Conservation (phyloP, 1,284 basidiomycete species). For the Volvariella surrecta region DNA sequence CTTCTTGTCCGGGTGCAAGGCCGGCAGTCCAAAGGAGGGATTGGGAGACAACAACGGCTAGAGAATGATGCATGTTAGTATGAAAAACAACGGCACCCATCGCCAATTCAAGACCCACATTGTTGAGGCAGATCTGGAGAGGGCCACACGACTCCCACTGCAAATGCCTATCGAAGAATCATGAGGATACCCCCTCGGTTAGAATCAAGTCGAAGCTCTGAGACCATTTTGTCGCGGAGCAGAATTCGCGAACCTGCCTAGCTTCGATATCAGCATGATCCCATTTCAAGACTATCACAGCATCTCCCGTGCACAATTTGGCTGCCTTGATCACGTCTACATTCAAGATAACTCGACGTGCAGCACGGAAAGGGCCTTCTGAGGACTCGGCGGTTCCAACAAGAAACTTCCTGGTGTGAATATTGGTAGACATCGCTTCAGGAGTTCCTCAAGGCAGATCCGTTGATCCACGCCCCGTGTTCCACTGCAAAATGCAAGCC, state of each 20-base stretch:
- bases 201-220: constrained; percentile 11
- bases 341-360: constrained; percentile 59
- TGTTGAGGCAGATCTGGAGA: constrained; percentile 48
- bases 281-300: constrained; percentile 44
- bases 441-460: constrained; percentile 2
- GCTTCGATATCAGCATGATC: constrained; percentile 28
- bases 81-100: neutral
- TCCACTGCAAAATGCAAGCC: constrained; percentile 6
- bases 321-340: constrained; percentile 53
- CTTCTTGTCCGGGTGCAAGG: constrained; percentile 36
- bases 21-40: constrained; percentile 54
- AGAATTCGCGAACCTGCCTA: constrained; percentile 13
- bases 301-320: constrained; percentile 65
- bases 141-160: constrained; percentile 66
- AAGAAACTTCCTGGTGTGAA: constrained; percentile 37
- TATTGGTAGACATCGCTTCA: constrained; percentile 20
- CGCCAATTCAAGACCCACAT: constrained; percentile 31
- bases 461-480: constrained; percentile 10
- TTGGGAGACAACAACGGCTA: constrained; percentile 46
- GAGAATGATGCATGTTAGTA: constrained; percentile 10
- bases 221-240: constrained; percentile 2
- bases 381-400: constrained; percentile 27
- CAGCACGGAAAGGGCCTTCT: constrained; percentile 39
- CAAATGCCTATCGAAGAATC: constrained; percentile 35
- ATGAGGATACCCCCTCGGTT: constrained; percentile 6